Base-by-base conservation (phyloP, 2,329 filamentous ascomycete species). In the Colletotrichum horii region DNA sequence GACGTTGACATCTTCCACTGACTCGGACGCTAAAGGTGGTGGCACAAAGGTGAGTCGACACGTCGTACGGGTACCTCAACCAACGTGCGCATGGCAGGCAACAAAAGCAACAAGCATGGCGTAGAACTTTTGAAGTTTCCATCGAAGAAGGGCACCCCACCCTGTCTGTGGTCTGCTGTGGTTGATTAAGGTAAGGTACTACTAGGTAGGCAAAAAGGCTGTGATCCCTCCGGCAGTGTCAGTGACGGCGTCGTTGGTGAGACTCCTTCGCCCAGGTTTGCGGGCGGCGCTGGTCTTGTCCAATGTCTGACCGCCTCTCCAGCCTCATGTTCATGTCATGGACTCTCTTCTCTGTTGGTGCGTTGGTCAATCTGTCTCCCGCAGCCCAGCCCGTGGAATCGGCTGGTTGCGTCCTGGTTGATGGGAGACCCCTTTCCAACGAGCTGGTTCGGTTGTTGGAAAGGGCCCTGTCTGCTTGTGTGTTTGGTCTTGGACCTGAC, bases 101-200 rank as follows among this genome's bases (percentile, higher is more conserved):
- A 66, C n/a, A 75, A 75, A 70, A 32, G 43, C 43, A 73, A 75
- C 43, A 68, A 75, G 28, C 26, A 67, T 65, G 70, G 73, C 55
- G 56, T 68, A 48, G 43, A 62, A 71, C 52, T 38, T 48, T 60
- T 34, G 56, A 64, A 32, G 70, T 62, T 68, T 65, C 55, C 61
- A 65, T 43, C 32, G 16, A 36, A 24, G 36, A 38, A 61, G 28
- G 38, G 6, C 28, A 24, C 58, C 68, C n/a, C n/a, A n/a, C n/a
- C 68, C 64, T 52, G 38, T 36, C 16, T 32, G 34, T 22, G 19
- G 43, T 38, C 38, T 48, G 38, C 38, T n/a, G 16, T 43, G n/a
- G n/a, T n/a, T n/a, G n/a, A n/a, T n/a, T n/a, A n/a, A n/a, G n/a
- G n/a, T n/a, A n/a, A n/a, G n/a, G n/a, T n/a, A n/a, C n/a, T n/a